These are phyloP conservation scores for Calonectria hongkongensis DNA, from an alignment of 2,329 filamentous ascomycete genomes.

Conservation along the genomic window DNA sequence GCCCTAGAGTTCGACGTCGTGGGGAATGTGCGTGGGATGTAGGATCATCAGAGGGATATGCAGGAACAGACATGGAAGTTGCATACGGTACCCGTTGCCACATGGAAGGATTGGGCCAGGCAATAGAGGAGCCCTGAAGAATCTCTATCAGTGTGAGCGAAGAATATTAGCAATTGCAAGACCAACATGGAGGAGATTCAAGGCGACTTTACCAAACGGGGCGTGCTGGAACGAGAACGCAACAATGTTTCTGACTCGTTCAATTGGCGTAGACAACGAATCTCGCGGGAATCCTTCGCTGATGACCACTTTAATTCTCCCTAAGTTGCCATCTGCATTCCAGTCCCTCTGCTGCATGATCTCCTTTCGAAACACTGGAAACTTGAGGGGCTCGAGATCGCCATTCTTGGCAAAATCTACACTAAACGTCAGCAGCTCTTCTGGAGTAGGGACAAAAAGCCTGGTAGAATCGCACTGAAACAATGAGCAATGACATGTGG, in stretches of 20 bases:
- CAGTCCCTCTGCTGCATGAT: conserved; percentile 82
- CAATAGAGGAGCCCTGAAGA: conserved; percentile 83
- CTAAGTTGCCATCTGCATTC: conserved; percentile 81
- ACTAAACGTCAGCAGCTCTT: conserved; percentile 21
- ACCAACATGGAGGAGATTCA: not conserved
- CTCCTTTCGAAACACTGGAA: conserved; percentile 83
- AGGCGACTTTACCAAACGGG: conserved; percentile 76
- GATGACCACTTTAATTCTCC: conserved; percentile 85
- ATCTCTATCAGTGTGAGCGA: conserved; percentile 69
- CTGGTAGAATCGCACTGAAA: conserved; percentile 59
- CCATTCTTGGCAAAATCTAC: conserved; percentile 73
- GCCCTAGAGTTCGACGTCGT: conserved; percentile 55
- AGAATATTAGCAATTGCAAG: not conserved
- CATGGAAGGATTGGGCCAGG: conserved; percentile 86
- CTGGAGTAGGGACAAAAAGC: not conserved
- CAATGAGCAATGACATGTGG: conserved; percentile 69
- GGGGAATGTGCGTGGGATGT: conserved; percentile 80
- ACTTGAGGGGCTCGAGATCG: conserved; percentile 78
- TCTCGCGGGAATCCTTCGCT: conserved; percentile 81
- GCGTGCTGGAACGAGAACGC: conserved; percentile 91
- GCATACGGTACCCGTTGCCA: conserved; percentile 72
- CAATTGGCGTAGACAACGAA: conserved; percentile 72
- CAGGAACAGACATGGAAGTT: conserved; percentile 63
- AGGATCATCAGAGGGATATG: conserved; percentile 65
- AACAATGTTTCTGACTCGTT: conserved; percentile 82